Evolutionary conservation across 495 filamentous ascomycete species (phyloP).

Genomic region (Hypoxylon perforatum): DNA sequence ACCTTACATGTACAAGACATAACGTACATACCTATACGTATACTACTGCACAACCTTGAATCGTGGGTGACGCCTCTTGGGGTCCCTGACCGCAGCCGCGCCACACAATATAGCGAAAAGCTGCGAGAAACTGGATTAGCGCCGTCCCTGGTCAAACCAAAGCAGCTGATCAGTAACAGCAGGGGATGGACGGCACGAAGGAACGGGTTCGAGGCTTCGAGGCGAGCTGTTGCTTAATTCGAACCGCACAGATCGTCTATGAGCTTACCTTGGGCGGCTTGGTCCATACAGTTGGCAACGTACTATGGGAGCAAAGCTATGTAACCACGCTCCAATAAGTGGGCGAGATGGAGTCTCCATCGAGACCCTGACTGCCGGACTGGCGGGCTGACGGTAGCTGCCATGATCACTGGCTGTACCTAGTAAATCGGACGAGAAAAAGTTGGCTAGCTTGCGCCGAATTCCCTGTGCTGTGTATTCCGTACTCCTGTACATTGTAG

Average conservation of each 20-base stretch:
- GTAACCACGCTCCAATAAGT: conserved; percentile 36
- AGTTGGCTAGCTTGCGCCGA: conserved; percentile 24
- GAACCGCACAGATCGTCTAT: conserved; percentile 36
- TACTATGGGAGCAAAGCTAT: too few species aligned
- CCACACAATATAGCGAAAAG: conserved; percentile 32
- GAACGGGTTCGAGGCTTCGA: conserved; percentile 32
- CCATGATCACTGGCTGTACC: conserved; percentile 26
- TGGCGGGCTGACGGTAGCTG: conserved; percentile 13
- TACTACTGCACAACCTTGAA: conserved; percentile 25
- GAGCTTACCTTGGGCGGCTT: conserved; percentile 32
- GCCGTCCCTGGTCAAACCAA: conserved; percentile 30
- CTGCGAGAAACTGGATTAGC: conserved; percentile 31
- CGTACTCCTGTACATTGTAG: conserved; percentile 13
- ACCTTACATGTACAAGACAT: neutral
- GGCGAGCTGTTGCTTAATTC: conserved; percentile 11
- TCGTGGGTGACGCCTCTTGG: conserved; percentile 29
- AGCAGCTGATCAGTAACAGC: conserved; percentile 29
- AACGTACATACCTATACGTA: neutral
- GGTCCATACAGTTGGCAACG: conserved; percentile 40
- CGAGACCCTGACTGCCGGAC: conserved; percentile 22
- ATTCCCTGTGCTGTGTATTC: neutral
- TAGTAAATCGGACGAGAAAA: too few species aligned
- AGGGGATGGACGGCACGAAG: conserved; percentile 17
- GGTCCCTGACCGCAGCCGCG: conserved; percentile 19
- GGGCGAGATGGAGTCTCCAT: conserved; percentile 13